Conservation (phyloP, 106 monocot genomes). For the Amphibolis antarctica region DNA sequence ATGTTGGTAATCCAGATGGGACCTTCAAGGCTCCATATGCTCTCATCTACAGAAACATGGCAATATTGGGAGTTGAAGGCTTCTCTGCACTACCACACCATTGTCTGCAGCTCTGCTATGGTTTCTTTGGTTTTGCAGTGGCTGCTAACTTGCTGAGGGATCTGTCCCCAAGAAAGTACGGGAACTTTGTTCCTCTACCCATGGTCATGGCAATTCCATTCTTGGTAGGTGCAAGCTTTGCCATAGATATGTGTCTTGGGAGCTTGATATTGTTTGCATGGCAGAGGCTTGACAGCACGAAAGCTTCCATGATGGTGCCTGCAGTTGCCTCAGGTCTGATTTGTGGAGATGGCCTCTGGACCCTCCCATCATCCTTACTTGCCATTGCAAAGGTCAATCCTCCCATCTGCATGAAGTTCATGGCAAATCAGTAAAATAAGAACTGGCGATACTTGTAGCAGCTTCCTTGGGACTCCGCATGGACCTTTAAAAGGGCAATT, state of each 20-base stretch:
- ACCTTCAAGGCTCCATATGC: slow-evolving; percentile 87
- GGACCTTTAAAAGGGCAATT: too few species aligned
- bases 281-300: slow-evolving; percentile 37
- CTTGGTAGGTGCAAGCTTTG: slow-evolving; percentile 77
- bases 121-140: slow-evolving; percentile 80
- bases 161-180: slow-evolving; percentile 40
- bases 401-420: slow-evolving; percentile 80
- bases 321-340: slow-evolving; percentile 89
- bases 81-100: slow-evolving; percentile 73
- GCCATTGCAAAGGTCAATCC: slow-evolving; percentile 79
- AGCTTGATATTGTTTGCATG: slow-evolving; percentile 65
- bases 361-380: slow-evolving; percentile 79
- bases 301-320: slow-evolving; percentile 56
- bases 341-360: slow-evolving; percentile 93
- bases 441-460: too few species aligned
- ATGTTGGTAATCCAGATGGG: slow-evolving; percentile 78
- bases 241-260: slow-evolving; percentile 78
- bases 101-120: slow-evolving; percentile 81
- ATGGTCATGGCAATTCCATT: slow-evolving; percentile 98
- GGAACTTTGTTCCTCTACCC: slow-evolving; percentile 69
- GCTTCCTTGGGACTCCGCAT: too few species aligned
- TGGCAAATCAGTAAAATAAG: not conserved
- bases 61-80: slow-evolving; percentile 76
- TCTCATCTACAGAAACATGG: slow-evolving; percentile 90
- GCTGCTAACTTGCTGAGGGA: slow-evolving; percentile 52